phyloP scores from a whole-genome alignment of 306 rosid genomes.

The Castanea mollissima region DNA sequence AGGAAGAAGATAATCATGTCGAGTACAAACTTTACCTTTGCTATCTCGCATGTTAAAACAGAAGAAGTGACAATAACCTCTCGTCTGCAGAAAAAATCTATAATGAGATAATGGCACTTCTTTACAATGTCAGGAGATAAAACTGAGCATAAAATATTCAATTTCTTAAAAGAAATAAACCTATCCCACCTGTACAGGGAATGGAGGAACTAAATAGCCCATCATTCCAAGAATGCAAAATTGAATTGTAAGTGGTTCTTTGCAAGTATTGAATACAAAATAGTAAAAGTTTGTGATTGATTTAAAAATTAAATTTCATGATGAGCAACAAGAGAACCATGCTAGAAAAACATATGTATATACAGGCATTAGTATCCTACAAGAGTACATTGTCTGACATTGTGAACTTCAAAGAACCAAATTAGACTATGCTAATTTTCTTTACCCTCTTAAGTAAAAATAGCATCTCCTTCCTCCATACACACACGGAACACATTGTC shows the following conservation, averaged over 20 bases:
- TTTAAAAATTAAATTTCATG: not conserved
- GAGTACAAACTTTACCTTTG: constrained; percentile 55
- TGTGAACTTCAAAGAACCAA: not conserved
- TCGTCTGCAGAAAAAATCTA: constrained; percentile 41
- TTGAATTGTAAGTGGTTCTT: not conserved
- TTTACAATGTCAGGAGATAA: constrained; percentile 7
- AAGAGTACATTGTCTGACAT: not conserved
- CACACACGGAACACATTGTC: not conserved
- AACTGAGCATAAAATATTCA: constrained; percentile 18
- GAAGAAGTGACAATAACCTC: constrained; percentile 96
- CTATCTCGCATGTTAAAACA: constrained; percentile 80
- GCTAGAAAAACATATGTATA: not conserved
- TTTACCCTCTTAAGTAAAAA: not conserved
- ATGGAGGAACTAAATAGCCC: not conserved
- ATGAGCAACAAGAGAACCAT: not conserved
- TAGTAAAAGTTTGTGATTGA: not conserved
- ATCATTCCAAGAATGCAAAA: not conserved
- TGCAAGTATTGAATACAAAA: not conserved
- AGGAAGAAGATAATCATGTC: constrained; percentile 16
- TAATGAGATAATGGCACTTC: constrained; percentile 20
- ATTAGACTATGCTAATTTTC: not conserved
- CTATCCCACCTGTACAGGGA: not conserved
- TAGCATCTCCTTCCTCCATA: no score
- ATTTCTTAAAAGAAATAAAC: not conserved
- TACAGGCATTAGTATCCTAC: not conserved